These are phyloP conservation scores for Scheffersomyces lignosus DNA, from an alignment of 805 yeast genomes.

Conservation along the genomic window DNA sequence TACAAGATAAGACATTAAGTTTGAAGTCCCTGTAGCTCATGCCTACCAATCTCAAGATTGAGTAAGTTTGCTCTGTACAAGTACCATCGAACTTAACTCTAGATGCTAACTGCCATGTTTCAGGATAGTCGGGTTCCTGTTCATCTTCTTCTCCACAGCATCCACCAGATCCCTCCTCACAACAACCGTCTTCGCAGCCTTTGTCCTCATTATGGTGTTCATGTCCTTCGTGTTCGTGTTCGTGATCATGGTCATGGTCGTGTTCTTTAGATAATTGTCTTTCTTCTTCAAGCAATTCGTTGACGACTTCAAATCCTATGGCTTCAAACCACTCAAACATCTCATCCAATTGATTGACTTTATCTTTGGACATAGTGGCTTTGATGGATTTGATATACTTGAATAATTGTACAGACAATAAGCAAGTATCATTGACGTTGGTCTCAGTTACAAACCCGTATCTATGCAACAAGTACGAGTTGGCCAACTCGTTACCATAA, in stretches of 20 bases:
- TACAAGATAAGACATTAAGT: conserved; percentile 16
- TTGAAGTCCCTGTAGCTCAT: conserved; percentile 29
- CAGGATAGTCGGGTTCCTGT: conserved; percentile 20
- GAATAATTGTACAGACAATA: conserved; percentile 54
- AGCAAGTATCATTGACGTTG: conserved; percentile 51
- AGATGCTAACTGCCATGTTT: conserved; percentile 47
- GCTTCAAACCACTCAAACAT: conserved; percentile 52
- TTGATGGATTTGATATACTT: conserved; percentile 26
- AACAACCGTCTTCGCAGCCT: conserved; percentile 14
- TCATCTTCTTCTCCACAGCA: conserved; percentile 22
- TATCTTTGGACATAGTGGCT: conserved; percentile 21
- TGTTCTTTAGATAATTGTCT: conserved; percentile 4
- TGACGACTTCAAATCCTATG: conserved; percentile 41
- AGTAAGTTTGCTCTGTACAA: conserved; percentile 45
- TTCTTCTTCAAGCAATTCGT: conserved; percentile 17
- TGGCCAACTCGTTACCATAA: conserved; percentile 70
- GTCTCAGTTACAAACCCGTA: conserved; percentile 72
- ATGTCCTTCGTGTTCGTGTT: conserved; percentile 6
- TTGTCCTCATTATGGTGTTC: conserved; percentile 14
- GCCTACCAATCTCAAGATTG: conserved; percentile 28
- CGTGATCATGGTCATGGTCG: conserved; percentile 7
- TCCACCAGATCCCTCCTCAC: conserved; percentile 12
- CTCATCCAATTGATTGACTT: conserved; percentile 29
- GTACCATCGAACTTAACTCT: conserved; percentile 41
- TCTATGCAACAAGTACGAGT: conserved; percentile 63